Evolutionary conservation across 176 grass and related monocot genomes (phyloP), one percentile per base, ranked within the genome.

Genomic region (Bonia amplexicaulis): DNA sequence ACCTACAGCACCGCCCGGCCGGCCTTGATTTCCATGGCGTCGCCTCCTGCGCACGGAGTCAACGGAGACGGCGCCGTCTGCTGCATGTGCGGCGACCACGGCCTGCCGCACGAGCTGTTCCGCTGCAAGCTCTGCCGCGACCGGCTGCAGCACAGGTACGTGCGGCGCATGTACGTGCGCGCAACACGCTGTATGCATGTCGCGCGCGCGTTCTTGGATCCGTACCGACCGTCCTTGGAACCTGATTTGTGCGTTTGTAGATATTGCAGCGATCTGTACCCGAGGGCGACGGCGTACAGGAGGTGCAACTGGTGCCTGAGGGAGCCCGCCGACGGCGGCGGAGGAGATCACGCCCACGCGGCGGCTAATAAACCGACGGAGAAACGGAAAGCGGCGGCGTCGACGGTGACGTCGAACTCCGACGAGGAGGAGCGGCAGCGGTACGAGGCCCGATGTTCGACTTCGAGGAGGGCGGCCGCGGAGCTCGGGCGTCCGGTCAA

Each of bases 41-140:
- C 81, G 6, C 12, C 39, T 8, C 23, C 53, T 15, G 10, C 87
- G 10, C 15, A 19, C 14, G 75, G 37, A 47, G 74, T 12, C n/a
- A 4, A 13, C 79, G 29, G 20, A 4, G 57, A 6, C 17, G 48
- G 15, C 73, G 82, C 66, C 3, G 86, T 96, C 48, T 99, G 97
- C 87, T 99, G 97, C 97, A 99, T 99, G 97, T 99, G 97, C 80
- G 97, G 97, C 79, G 97, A 99, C 80, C 84, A 49, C 20, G 97
- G 97, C 53, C 79, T 99, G 47, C 14, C 86, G 15, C 44, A 57
- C 31, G 89, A 99, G 90, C 90, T 99, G 53, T 89, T 99, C 60
- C 91, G 76, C 39, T 99, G 97, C 92, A 86, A 74, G 78, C 62
- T 73, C 74, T 99, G 97, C 88, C 81, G 88, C 51, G 81, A 88